Percentiles rank a stretch among this genome's conserved stretches.
Evolutionary conservation across 768 basidiomycete genomes (phyloP).

Genomic region (Xerocomellus chrysenteron): DNA sequence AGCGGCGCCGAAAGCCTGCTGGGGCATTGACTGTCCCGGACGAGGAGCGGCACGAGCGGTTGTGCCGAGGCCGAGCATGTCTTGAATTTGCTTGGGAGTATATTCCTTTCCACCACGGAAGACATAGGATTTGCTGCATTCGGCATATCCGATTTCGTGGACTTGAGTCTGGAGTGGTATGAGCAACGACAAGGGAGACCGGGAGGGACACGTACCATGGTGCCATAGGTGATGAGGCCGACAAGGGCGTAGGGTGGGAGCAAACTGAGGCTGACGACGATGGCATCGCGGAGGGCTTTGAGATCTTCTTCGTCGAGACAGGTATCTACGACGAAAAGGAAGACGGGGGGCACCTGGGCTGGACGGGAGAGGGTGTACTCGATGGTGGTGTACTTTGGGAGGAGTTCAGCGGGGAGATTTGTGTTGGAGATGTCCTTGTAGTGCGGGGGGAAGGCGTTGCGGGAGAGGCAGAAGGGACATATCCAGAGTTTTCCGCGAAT

Average conservation of each 20-base stretch:
- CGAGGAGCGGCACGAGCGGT: constrained; percentile 82
- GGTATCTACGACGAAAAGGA: constrained; percentile 96
- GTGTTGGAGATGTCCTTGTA: constrained; percentile 98
- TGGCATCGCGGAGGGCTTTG: constrained; percentile 91
- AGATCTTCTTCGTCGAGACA: constrained; percentile 95
- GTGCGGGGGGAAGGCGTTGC: constrained; percentile 96
- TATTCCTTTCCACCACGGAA: constrained; percentile 99
- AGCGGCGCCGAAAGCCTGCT: constrained; percentile 78
- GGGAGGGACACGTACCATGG: constrained; percentile 66
- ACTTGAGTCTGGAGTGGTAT: constrained; percentile 77
- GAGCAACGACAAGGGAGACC: not conserved
- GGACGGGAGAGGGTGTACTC: constrained; percentile 97
- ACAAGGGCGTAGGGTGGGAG: constrained; percentile 94
- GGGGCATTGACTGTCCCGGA: constrained; percentile 79
- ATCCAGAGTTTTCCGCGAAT: constrained; percentile 99
- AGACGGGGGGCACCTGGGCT: constrained; percentile 90
- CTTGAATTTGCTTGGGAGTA: constrained; percentile 92
- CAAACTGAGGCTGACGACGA: constrained; percentile 90
- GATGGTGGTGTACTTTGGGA: constrained; percentile 99
- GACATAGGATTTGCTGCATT: constrained; percentile 97
- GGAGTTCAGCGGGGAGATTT: constrained; percentile 92
- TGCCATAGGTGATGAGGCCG: constrained; percentile 94
- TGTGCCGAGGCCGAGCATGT: constrained; percentile 86
- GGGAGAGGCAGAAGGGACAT: constrained; percentile 95
- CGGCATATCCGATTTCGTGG: constrained; percentile 94